Percentiles rank a stretch among this genome's conserved stretches.
These are phyloP conservation scores for Nematodospora anomalae DNA, from an alignment of 1,139 yeast genomes.

Conservation along the genomic window DNA sequence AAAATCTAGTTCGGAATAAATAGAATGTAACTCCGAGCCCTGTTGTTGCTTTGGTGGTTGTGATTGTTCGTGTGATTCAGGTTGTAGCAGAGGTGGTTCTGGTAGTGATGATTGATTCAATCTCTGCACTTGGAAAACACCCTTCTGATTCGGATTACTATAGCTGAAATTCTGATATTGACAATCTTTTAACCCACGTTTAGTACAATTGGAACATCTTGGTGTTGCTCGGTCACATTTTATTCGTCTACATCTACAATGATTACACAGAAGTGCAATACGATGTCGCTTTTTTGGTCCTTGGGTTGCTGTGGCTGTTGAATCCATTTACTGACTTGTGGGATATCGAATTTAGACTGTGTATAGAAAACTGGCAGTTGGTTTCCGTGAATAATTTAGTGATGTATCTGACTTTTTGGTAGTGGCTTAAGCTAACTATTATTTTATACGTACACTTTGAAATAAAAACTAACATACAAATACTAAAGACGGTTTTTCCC, in stretches of 20 bases:
- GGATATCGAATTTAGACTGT: no score
- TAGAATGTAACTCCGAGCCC: neutral
- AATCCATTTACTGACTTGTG: no score
- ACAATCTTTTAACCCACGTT: slow-evolving; percentile 26
- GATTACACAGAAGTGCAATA: slow-evolving; percentile 26
- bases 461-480: no score
- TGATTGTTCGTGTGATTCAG: no score
- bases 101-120: slow-evolving; percentile 2
- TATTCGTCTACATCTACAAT: slow-evolving; percentile 42
- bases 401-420: no score
- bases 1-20: slow-evolving; percentile 23
- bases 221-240: slow-evolving; percentile 35
- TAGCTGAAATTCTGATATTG: slow-evolving; percentile 20
- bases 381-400: no score
- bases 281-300: slow-evolving; percentile 9
- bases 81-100: slow-evolving; percentile 1
- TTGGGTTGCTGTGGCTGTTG: neutral
- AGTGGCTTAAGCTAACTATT: no score
- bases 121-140: neutral
- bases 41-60: slow-evolving; percentile 1
- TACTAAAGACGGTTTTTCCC: no score
- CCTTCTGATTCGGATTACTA: neutral
- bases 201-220: slow-evolving; percentile 30
- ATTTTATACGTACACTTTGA: no score
- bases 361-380: no score